Evolutionary conservation across 495 filamentous ascomycete genomes (phyloP).

Genomic region (Annulohypoxylon stygium): DNA sequence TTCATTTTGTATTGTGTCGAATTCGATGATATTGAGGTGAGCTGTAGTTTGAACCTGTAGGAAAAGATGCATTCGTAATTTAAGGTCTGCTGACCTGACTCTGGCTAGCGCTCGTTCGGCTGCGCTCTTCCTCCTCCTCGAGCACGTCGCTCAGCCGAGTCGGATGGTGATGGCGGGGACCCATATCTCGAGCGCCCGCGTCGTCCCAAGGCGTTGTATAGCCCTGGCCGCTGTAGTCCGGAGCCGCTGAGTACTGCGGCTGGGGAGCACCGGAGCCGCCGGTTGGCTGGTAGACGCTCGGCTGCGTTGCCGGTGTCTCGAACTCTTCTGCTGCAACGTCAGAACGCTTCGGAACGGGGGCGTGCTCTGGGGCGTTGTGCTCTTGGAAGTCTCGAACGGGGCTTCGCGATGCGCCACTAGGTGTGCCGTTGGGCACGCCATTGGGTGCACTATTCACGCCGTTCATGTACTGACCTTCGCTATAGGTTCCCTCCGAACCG

Average conservation of each 20-base stretch:
- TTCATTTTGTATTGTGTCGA: not conserved
- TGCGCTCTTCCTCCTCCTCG: slow-evolving; percentile 83
- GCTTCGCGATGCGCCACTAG: slow-evolving; percentile 53
- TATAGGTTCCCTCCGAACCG: slow-evolving; percentile 66
- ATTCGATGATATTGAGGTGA: not conserved
- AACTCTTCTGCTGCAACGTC: slow-evolving; percentile 65
- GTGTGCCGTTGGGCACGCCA: slow-evolving; percentile 7
- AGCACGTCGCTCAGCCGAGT: slow-evolving; percentile 94
- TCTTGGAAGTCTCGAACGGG: slow-evolving; percentile 62
- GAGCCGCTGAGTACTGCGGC: slow-evolving; percentile 49
- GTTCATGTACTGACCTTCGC: slow-evolving; percentile 70
- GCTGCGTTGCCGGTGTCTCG: slow-evolving; percentile 57
- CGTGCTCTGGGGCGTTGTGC: slow-evolving; percentile 47
- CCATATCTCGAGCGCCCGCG: slow-evolving; percentile 60
- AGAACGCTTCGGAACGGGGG: slow-evolving; percentile 52
- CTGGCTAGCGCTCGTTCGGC: slow-evolving; percentile 67
- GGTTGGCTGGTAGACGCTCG: slow-evolving; percentile 52
- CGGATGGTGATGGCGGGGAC: slow-evolving; percentile 90
- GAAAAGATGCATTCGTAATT: slow-evolving; percentile 5
- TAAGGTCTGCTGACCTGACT: slow-evolving; percentile 59
- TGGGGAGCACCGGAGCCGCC: slow-evolving; percentile 51
- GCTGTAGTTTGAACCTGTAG: slow-evolving; percentile 8
- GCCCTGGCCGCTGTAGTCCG: slow-evolving; percentile 68
- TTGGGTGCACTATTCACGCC: slow-evolving; percentile 43
- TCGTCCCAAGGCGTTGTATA: slow-evolving; percentile 82